A percentile compares a stretch with the other conserved stretches of the same genome.
phyloP scores from a whole-genome alignment of 1,284 basidiomycete genomes.

The Kwoniella shivajii region DNA sequence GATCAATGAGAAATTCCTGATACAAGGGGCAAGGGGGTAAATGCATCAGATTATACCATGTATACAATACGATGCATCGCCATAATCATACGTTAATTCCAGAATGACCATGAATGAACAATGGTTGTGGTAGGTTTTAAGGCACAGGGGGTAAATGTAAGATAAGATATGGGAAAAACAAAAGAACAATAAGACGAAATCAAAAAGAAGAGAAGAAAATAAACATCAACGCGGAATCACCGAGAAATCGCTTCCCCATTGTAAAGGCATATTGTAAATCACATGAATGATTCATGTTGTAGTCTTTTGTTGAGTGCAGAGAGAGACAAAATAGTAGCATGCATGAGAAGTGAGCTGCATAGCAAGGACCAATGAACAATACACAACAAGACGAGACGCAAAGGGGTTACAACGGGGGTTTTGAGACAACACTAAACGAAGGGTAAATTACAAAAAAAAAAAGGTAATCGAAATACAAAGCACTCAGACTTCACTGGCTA shows the following conservation, averaged over 20 bases:
- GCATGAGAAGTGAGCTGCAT: background rate
- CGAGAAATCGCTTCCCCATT: too few species aligned
- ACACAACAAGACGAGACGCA: background rate
- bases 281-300: too few species aligned
- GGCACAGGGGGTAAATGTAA: conserved; percentile 11
- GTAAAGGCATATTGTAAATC: background rate
- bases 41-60: background rate
- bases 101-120: too few species aligned
- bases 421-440: too few species aligned
- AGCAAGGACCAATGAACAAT: background rate
- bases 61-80: background rate
- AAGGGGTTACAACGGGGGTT: too few species aligned
- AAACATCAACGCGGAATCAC: background rate
- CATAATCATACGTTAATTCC: background rate
- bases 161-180: background rate
- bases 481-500: too few species aligned
- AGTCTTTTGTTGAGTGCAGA: too few species aligned
- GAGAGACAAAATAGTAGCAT: background rate
- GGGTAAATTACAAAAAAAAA: background rate
- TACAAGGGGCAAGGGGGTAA: background rate
- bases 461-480: background rate
- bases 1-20: background rate
- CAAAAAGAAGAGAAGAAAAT: background rate
- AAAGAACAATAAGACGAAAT: background rate
- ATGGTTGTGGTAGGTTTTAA: too few species aligned